Conservation (phyloP, 139 green algal species). For the Chlorella sp. region DNA sequence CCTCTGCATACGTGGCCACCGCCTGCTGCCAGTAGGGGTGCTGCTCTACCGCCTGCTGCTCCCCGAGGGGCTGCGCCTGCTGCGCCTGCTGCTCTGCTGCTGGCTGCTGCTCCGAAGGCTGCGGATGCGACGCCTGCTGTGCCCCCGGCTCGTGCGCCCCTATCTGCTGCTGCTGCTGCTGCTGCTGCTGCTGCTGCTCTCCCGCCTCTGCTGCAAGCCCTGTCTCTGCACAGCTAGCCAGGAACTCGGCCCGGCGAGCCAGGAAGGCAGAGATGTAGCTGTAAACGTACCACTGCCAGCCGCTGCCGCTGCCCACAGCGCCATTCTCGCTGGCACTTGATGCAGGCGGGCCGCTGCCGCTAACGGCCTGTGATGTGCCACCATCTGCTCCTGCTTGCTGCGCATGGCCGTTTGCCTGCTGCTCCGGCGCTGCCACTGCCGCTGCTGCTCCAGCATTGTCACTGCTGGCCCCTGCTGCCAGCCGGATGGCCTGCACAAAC, state of each 20-base stretch:
- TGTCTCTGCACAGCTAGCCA: background rate
- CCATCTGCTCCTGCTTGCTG: background rate
- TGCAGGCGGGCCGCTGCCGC: background rate
- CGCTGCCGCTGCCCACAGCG: background rate
- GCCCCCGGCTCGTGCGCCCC: background rate
- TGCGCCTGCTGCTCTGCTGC: background rate
- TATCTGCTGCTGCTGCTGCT: background rate
- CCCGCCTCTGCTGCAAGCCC: background rate
- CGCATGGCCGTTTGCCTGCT: background rate
- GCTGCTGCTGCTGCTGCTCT: background rate
- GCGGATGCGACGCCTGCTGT: background rate
- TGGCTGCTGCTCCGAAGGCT: background rate
- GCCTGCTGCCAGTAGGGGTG: background rate
- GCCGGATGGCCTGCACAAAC: conserved; percentile 40
- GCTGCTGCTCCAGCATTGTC: background rate
- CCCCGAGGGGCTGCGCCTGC: no score
- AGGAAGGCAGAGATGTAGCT: conserved; percentile 33
- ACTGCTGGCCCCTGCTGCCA: conserved; percentile 6
- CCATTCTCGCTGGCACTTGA: background rate
- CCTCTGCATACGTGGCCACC: background rate
- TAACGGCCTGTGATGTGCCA: background rate
- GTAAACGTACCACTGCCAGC: conserved; percentile 44
- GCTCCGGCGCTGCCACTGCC: background rate
- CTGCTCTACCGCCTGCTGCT: background rate
- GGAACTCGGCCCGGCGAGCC: conserved; percentile 2